phyloP scores from a whole-genome alignment of 179 eudicot genomes.

The Camellia oleifera region DNA sequence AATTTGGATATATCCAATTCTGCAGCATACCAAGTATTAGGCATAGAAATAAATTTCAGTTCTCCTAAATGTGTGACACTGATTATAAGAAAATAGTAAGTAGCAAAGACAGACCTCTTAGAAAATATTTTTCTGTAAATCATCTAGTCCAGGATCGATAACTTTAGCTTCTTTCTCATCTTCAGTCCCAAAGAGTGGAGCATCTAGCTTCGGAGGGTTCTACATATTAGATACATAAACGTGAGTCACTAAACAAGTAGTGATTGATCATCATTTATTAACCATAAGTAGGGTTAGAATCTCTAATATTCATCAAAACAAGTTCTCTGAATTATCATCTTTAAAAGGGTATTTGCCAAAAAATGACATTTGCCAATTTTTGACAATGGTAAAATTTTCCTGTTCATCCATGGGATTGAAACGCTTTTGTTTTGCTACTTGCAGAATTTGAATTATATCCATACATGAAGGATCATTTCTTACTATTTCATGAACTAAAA shows the following conservation, averaged over 20 bases:
- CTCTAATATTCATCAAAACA: no score
- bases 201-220: conserved; percentile 76
- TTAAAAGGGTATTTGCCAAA: no score
- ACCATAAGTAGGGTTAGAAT: no score
- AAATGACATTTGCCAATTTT: no score
- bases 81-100: background rate
- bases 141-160: conserved; percentile 67
- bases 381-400: no score
- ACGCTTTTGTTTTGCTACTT: no score
- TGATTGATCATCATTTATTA: no score
- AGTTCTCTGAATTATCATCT: no score
- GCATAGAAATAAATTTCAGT: background rate
- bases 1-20: background rate
- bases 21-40: background rate
- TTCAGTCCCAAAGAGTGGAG: conserved; percentile 41
- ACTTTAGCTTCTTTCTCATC: conserved; percentile 41
- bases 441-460: no score
- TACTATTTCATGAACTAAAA: no score
- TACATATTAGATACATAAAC: conserved; percentile 23
- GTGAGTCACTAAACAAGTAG: background rate
- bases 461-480: no score
- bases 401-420: no score
- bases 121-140: conserved; percentile 78
- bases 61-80: background rate
- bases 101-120: conserved; percentile 22